Evolutionary conservation across 768 basidiomycete genomes (phyloP), one percentile per base, ranked within the genome.

Genomic region (Pleurotus citrinopileatus): DNA sequence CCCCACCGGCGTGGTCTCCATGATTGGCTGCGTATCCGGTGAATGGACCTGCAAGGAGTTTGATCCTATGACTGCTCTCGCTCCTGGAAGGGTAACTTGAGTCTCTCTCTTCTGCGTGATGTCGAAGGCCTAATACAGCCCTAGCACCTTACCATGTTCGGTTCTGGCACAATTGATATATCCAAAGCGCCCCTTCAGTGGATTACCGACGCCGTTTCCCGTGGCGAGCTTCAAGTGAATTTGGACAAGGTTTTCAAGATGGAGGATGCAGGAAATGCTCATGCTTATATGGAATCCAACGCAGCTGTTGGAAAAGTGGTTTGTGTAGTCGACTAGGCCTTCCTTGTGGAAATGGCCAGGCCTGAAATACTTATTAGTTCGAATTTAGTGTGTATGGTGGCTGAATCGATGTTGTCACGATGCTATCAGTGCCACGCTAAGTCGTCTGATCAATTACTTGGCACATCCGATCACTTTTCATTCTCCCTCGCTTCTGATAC

Each of bases 181-280:
- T 56, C 59, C 12, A 59, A 56, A 15, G 57, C 61, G 1, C 61
- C 64, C 3, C 42, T 63, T 38, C 64, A 65, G 29, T 45, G 55
- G 29, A 59, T 63, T 29, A 62, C 63, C 10, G 62, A 63, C n/a
- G 62, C 59, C 4, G 60, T 60, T 3, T 55, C 52, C 5, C 57
- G 42, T 5, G 62, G 62, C 0, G 60, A 62, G 26, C 54, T 63
- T n/a, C 55, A 55, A 34, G 7, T 56, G 19, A 55, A 29, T 28
- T 32, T 63, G 22, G 64, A 65, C 45, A 65, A 60, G 42, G 59
- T 63, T 4, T 65, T 65, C 48, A 57, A 58, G 22, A 60, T 63
- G 25, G 55, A 61, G 19, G 54, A 56, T 2, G 59, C 55, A 4
- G 59, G 60, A 13, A 36, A 54, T 13, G 64, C 63, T 2, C 63